Base-by-base conservation (phyloP, 2,329 filamentous ascomycete genomes). In the Xylariaceae sp. region DNA sequence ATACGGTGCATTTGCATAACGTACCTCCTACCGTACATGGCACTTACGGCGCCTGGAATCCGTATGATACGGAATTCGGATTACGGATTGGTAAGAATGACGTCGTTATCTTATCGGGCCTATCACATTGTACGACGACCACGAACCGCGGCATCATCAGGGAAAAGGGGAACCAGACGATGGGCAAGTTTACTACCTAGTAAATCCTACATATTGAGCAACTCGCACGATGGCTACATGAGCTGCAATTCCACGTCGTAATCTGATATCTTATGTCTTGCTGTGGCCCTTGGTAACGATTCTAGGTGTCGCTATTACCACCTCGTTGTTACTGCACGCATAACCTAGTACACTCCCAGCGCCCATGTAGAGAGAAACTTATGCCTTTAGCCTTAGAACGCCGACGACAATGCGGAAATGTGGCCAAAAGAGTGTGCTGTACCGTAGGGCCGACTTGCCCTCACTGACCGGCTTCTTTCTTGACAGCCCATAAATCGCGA, bases 401-500 rank as follows among this genome's bases (percentile, higher is more conserved):
- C 52, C 59, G 13, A 47, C 10, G n/a, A 56, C 13, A 42, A 45
- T 49, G 55, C 48, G 48, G 17, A 52, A 45, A 5, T 51, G 51
- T 39, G 48, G 17, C 51, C n/a, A 42, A 23, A 44, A 51, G n/a
- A 10, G n/a, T 34, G 13, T 9, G 42, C 13, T 34, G 7, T 9
- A n/a, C 13, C 34, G 7, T 8, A 44, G 2, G 15, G 10, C 3
- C 13, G 4, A 17, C 3, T 47, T 9, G 7, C 23, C 9, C 13
- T 35, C 11, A 44, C 15, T 15, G 11, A 30, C 23, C 23, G 37
- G 13, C 35, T 71, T 62, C 75, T 55, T 73, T 74, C 71, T 79
- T 82, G 57, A 85, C 77, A 7, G 80, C 78, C 85, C 85, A 88
- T 52, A 88, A 67, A 64, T 87, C 83, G 57, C 82, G 77, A 56